Base-by-base conservation (phyloP, 2,329 filamentous ascomycete species). In the Aspergillus texensis region DNA sequence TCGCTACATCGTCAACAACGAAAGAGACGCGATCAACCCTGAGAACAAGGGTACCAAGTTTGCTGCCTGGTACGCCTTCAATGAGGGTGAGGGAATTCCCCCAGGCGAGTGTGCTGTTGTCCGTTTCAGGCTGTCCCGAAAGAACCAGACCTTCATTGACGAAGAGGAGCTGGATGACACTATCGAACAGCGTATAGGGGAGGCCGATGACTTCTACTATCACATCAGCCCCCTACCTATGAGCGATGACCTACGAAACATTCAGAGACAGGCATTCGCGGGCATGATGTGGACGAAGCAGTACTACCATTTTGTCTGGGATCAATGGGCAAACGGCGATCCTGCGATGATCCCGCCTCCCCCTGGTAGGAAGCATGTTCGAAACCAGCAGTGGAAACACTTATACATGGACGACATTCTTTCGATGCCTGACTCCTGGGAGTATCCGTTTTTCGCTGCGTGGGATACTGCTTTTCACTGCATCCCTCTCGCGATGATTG, bases 201-300 rank as follows among this genome's bases (percentile, higher is more conserved):
- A 98, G 73, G 94, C 94, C 8, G 94, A 98, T 75, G 94, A 98
- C 65, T 98, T 98, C 77, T 98, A 96, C 82, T 95, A 90, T 81
- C 88, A 92, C 63, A 90, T 98, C 77, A 97, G 93, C 78, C 94
- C 94, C 3, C 84, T 97, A 45, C 94, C 94, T 3, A 96, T 97
- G 90, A 86, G 92, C 0, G 94, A 98, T 56, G 94, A 98, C 74
- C 84, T 97, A 63, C 90, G 94, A 70, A 97, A 96, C 78, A 95
- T 98, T 70, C 95, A 98, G 80, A 88, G 94, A 70, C 94, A 97
- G 77, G 95, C 94, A 4, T 91, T 97, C 69, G 89, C 94, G 0
- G 94, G 95, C 60, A 98, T 98, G 94, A 90, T 98, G 85, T 98
- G 94, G 94, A 96, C 91, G 67, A 98, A 98, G 78, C 94, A 98